Base-by-base conservation (phyloP, 2,329 filamentous ascomycete genomes). In the Thermomyces lanuginosus region DNA sequence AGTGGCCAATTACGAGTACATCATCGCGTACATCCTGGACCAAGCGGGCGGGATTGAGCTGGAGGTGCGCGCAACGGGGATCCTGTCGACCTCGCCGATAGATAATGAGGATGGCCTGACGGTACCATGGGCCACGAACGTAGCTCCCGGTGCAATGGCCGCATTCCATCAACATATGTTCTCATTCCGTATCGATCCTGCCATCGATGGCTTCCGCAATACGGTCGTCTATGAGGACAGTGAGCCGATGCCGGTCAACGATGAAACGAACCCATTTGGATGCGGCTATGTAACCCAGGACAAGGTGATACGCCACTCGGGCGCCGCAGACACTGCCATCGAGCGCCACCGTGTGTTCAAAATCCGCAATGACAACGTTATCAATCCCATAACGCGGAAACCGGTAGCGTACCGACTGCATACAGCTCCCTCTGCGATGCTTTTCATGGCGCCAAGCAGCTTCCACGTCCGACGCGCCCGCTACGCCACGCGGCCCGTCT, bases 141-240 rank as follows among this genome's bases (percentile, higher is more conserved):
- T 79, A 4, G 70, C 74, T 32, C 72, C 73, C 0, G 72, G 72
- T 20, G 72, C 74, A 6, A 59, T 80, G 1, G 75, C 72, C 1
- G 58, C 64, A 2, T 69, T 77, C 46, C 77, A 82, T 44, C 76
- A 82, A 45, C 77, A 82, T 48, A 76, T 81, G 39, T 80, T 82
- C 52, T 69, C 63, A 17, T 58, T 72, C 0, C 65, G 69, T 8
- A 61, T 73, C 3, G 69, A 73, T 38, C 68, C 69, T 5, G 66
- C 65, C 34, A 52, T 72, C 13, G 68, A 66, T 26, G 69, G 69
- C 0, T 51, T 56, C 20, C 49, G 53, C n/a, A 69, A 70, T 42
- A 53, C 60, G 1, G 49, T 69, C 8, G 50, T 64, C 25, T 59
- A 73, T 36, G 61, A 66, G 22, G 67, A 71, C 41, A 64, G 64